Conservation (phyloP, 345 rosid genomes). For the Mangifera indica region DNA sequence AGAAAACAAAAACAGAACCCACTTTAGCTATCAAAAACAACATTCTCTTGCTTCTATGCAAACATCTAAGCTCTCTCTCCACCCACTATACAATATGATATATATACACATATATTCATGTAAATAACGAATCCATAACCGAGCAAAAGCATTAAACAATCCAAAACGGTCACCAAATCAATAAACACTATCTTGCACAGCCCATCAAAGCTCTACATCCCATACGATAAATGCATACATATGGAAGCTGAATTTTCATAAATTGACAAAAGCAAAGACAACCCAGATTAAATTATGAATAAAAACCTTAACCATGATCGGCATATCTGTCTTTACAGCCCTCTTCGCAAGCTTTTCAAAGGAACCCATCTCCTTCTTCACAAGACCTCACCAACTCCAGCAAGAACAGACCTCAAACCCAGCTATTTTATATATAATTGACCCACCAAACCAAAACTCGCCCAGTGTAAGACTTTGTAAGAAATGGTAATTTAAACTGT, state of each 20-base stretch:
- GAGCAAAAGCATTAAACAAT: constrained; percentile 1
- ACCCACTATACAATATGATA: constrained; percentile 3
- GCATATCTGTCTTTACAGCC: constrained; percentile 73
- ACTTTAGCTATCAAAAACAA: constrained; percentile 19
- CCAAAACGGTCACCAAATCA: constrained; percentile 3
- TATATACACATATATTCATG: background rate
- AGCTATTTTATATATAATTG: background rate
- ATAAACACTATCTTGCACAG: background rate
- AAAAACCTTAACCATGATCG: constrained; percentile 84
- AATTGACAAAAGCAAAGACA: constrained; percentile 6
- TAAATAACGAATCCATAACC: background rate
- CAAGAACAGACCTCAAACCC: constrained; percentile 1
- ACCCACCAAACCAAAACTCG: constrained; percentile 10
- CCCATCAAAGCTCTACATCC: constrained; percentile 6
- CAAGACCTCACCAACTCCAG: constrained; percentile 14
- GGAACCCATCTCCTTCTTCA: constrained; percentile 66
- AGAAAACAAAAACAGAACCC: constrained; percentile 31
- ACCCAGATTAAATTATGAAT: constrained; percentile 17
- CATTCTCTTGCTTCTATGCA: constrained; percentile 5
- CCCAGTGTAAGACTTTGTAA: background rate
- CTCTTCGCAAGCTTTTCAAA: constrained; percentile 75
- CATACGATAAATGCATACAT: background rate
- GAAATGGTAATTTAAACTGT: background rate
- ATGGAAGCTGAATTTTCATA: constrained; percentile 5
- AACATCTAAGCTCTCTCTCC: constrained; percentile 15